Conservation (phyloP, 2,329 filamentous ascomycete species). For the Lithohypha guttulata region DNA sequence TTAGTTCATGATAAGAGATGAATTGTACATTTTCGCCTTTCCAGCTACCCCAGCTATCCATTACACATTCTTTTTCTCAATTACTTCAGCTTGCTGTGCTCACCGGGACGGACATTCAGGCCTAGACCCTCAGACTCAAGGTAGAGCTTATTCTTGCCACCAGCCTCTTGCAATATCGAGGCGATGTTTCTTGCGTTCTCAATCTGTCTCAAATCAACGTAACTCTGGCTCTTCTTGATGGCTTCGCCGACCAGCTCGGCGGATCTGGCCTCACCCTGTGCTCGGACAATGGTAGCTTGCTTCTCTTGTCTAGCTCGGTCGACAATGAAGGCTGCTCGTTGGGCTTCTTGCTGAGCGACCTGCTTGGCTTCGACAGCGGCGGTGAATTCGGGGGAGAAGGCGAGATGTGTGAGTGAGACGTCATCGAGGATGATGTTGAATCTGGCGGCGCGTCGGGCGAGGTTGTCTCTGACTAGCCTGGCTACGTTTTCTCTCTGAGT, state of each 20-base stretch:
- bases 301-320: conserved; percentile 99
- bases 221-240: conserved; percentile 98
- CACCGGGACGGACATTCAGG: conserved; percentile 58
- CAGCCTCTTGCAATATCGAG: conserved; percentile 71
- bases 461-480: conserved; percentile 79
- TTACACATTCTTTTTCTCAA: neutral
- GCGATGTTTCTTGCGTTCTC: conserved; percentile 91
- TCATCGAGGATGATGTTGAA: conserved; percentile 98
- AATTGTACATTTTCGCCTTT: conserved; percentile 19
- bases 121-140: conserved; percentile 84
- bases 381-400: conserved; percentile 60
- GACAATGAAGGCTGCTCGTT: conserved; percentile 91
- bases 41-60: conserved; percentile 13
- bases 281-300: conserved; percentile 95
- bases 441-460: conserved; percentile 77
- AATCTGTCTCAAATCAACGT: conserved; percentile 94
- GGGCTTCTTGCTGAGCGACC: conserved; percentile 77
- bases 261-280: conserved; percentile 96
- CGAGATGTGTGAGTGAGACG: conserved; percentile 77
- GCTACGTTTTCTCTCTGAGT: conserved; percentile 98
- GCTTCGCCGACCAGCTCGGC: conserved; percentile 97
- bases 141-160: conserved; percentile 85
- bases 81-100: conserved; percentile 25
- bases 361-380: conserved; percentile 60
- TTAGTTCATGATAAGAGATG: conserved; percentile 18